Evolutionary conservation across 208 protist genomes (phyloP), one percentile per base, ranked within the genome.

Genomic region (Acanthamoeba lenticulata): DNA sequence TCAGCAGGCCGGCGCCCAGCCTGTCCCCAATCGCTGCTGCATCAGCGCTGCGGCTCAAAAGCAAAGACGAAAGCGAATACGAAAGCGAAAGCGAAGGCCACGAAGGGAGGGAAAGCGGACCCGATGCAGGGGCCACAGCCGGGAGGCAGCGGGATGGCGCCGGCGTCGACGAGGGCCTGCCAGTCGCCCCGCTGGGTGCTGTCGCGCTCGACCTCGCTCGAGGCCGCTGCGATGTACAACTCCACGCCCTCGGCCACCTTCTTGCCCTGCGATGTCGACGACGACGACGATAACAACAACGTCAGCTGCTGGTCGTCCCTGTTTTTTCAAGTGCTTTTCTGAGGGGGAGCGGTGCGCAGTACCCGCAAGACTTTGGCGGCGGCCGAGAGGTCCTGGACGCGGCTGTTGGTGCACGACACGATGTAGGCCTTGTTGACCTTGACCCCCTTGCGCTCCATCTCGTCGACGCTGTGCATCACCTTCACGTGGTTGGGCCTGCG

Each of bases 51-150:
- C 3, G n/a, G 19, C n/a, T n/a, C n/a, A n/a, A n/a, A n/a, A n/a
- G n/a, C n/a, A n/a, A n/a, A n/a, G n/a, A n/a, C n/a, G n/a, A n/a
- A 55, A 77, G 15, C 24, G 49, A 38, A 6, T 11, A 17, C 13
- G 5, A 17, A 55, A 40, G 13, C n/a, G n/a, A n/a, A n/a, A n/a
- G n/a, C n/a, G n/a, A n/a, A n/a, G n/a, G n/a, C n/a, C n/a, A n/a
- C n/a, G n/a, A n/a, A n/a, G 27, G 57, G 57, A 15, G 57, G 2
- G 21, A 1, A 17, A 0, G 94, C 92, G 4, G 95, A 95, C 27
- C 96, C 96, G 29, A 97, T 97, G 95, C 97, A 98, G 24, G 97
- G 97, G 2, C 97, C 97, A 88, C 97, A 98, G 19, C 97, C 97
- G 4, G 97, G 52, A 9, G 97, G 97, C 21, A 98, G 96, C 7